These are phyloP conservation scores for Prunus yedoensis DNA, from an alignment of 331 rosid genomes.

Conservation along the genomic window DNA sequence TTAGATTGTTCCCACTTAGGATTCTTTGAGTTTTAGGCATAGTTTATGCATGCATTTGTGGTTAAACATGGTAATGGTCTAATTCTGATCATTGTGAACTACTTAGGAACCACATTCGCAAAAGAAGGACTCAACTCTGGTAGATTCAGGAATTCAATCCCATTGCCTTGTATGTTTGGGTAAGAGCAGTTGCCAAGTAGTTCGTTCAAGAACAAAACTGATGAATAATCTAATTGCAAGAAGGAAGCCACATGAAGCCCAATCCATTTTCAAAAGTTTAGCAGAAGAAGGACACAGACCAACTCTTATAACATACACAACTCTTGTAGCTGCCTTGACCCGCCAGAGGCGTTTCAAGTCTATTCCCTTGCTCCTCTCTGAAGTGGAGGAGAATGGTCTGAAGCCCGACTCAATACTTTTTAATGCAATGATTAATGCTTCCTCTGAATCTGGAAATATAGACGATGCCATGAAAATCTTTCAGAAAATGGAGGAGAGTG, in stretches of 20 bases:
- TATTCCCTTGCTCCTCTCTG: constrained; percentile 63
- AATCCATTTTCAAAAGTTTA: constrained; percentile 55
- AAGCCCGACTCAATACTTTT: constrained; percentile 84
- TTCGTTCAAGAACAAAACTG: constrained; percentile 80
- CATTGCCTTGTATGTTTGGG: constrained; percentile 62
- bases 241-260: constrained; percentile 86
- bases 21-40: not conserved
- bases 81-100: constrained; percentile 16
- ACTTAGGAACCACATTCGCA: constrained; percentile 44
- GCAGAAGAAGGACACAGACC: constrained; percentile 85
- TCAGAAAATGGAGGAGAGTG: constrained; percentile 68
- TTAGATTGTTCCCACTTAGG: not conserved
- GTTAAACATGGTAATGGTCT: not conserved
- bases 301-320: constrained; percentile 79
- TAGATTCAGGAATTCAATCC: constrained; percentile 43
- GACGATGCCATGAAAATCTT: constrained; percentile 70
- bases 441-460: constrained; percentile 76
- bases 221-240: constrained; percentile 66
- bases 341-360: constrained; percentile 77
- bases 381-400: constrained; percentile 67
- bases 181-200: constrained; percentile 64
- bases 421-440: constrained; percentile 93
- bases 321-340: constrained; percentile 86
- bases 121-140: constrained; percentile 42
- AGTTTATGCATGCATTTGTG: not conserved